Base-by-base conservation (phyloP, 2,329 filamentous ascomycete genomes). In the Xylaria sp. region DNA sequence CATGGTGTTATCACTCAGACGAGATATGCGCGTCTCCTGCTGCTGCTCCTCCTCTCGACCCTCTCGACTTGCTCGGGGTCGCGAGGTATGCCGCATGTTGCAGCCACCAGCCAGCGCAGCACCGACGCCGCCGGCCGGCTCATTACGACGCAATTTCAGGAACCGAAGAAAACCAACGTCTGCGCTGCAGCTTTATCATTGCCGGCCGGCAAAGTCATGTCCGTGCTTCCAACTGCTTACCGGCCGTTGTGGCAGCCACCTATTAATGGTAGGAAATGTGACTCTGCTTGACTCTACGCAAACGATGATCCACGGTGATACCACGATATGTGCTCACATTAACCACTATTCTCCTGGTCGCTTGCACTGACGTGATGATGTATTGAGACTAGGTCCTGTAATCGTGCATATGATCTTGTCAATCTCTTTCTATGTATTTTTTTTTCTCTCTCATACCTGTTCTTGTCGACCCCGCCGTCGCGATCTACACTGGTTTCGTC, bases 171-270 rank as follows among this genome's bases (percentile, higher is more conserved):
- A 51, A 33, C 23, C 43, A 11, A 49, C 3, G 42, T 17, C 25
- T 33, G 45, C 23, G 14, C 45, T 28, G 8, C 43, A 23, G 5
- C 54, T 42, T 17, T 52, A 14, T 37, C 54, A 38, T 51, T 60
- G 60, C 60, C 60, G 56, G 56, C 54, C 60, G 60, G 60, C 60
- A 63, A 45, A 37, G 19, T 28, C 17, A n/a, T 15, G n/a, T 25
- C 12, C 40, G 28, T 31, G 28, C 28, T 5, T 9, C 28, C 9
- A 31, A 31, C 28, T 31, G 9, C 28, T n/a, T 33, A 33, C 35
- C 35, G 15, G 9, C 45, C 15, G 45, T 43, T 42, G 17, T 59
- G 60, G 54, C 55, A 43, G 50, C 49, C 60, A 62, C 46, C 8
- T 38, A 31, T 5, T 31, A 31, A 31, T 4, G 28, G 9, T 31